Percentiles rank a stretch among this genome's conserved stretches.
Evolutionary conservation across 345 rosid species (phyloP).

Genomic region (Clausena lansium): DNA sequence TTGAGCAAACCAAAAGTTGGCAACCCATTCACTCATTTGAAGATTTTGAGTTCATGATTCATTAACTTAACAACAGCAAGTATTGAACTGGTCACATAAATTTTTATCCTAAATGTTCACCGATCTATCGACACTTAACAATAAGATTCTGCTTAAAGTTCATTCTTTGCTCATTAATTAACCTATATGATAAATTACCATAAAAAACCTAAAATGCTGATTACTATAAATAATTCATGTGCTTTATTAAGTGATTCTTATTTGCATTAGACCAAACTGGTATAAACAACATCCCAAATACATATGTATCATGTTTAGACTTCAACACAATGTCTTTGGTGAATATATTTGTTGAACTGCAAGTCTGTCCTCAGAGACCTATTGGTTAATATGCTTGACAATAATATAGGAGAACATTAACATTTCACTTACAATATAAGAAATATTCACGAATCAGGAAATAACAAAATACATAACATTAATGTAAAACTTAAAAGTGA

Average conservation of each 20-base stretch:
- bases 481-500: neutral
- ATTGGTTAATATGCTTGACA: neutral
- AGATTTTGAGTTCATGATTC: neutral
- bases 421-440: neutral
- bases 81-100: neutral
- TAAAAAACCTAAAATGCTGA: neutral
- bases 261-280: neutral
- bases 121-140: neutral
- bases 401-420: neutral
- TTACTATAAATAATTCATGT: neutral
- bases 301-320: neutral
- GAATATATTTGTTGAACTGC: neutral
- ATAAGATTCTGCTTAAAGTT: neutral
- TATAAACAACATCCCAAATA: neutral
- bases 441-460: neutral
- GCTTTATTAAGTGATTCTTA: neutral
- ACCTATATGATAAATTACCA: neutral
- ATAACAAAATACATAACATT: neutral
- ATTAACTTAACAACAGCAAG: neutral
- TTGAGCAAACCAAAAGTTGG: neutral
- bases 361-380: neutral
- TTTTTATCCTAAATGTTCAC: neutral
- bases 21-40: neutral
- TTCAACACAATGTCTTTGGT: neutral
- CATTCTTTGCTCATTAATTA: neutral